Evolutionary conservation across 129 eudicot genomes (phyloP), one percentile per base, ranked within the genome.

Genomic region (Erigeron canadensis): DNA sequence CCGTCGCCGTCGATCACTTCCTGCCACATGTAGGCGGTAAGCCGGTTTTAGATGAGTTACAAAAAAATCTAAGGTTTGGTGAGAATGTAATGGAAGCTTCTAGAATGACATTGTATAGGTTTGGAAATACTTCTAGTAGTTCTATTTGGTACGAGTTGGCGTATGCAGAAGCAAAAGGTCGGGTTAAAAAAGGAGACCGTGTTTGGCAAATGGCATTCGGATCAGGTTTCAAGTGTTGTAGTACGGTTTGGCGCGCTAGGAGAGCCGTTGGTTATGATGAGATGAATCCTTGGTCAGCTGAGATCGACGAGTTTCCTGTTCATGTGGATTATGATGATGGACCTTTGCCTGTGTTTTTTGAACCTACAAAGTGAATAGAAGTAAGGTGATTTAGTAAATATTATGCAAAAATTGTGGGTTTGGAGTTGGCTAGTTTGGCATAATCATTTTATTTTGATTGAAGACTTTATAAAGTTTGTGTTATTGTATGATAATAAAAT

Each of bases 101-200:
- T 6, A 72, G 83, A 64, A 89, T 89, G 89, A 86, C 96, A 4
- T 61, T 88, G 47, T 53, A 76, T 5, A 79, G 91, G 62, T 88
- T 76, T 23, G 95, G 95, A 0, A 88, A 89, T 17, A 84, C 87
- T 0, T 89, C 96, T 0, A 84, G 91, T 9, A 81, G 89, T 51
- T 86, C 96, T 1, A 42, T 84, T 4, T 77, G 81, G 81, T 77
- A 77, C 18, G 84, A 73, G 18, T 43, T 86, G 60, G 85, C 89
- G 7, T 89, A 89, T 12, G 48, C 81, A 12, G 96, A 89, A 80
- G 91, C 96, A 1, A 89, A 89, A 69, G 91, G 87, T 15, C 83
- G 86, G 86, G 56, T 89, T 22, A 72, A 53, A 53, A 89, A 82
- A 48, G 96, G 92, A 4, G 69, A 86, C 57, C 81, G 82, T 48